These are phyloP conservation scores for Naganishia onofrii DNA, from an alignment of 768 basidiomycete genomes.

Conservation along the genomic window DNA sequence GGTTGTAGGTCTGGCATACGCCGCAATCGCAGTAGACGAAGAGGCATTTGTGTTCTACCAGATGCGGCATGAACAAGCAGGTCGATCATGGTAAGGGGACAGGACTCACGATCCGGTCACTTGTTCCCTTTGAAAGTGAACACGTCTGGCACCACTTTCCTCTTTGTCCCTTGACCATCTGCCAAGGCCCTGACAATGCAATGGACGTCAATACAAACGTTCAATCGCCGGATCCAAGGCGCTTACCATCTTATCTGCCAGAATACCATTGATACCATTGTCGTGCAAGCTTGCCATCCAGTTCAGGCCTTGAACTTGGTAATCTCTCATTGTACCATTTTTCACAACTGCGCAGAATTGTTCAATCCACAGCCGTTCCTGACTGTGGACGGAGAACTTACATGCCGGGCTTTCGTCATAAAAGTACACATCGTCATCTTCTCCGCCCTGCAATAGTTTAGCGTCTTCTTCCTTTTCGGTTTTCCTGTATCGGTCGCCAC, in stretches of 20 bases:
- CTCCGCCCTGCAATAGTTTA: conserved; percentile 81
- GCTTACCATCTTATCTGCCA: conserved; percentile 91
- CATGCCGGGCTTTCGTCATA: conserved; percentile 93
- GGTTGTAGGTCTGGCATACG: too few relatives aligned
- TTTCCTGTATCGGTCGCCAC: conserved; percentile 83
- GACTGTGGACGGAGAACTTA: conserved; percentile 51
- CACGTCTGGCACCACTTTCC: too few relatives aligned
- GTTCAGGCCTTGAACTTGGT: conserved; percentile 92
- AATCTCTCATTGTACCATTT: conserved; percentile 79
- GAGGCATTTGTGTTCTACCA: too few relatives aligned
- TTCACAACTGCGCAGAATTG: conserved; percentile 65
- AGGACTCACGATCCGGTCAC: too few relatives aligned
- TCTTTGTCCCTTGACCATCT: too few relatives aligned
- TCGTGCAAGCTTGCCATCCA: conserved; percentile 97
- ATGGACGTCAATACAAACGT: too few relatives aligned
- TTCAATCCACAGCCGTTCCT: neutral
- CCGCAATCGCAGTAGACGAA: too few relatives aligned
- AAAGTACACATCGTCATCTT: conserved; percentile 73
- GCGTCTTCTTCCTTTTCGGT: conserved; percentile 99
- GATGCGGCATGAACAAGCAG: too few relatives aligned
- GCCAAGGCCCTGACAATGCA: conserved; percentile 71
- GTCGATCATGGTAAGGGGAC: too few relatives aligned
- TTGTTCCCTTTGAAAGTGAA: too few relatives aligned
- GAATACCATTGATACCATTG: conserved; percentile 92
- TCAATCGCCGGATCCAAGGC: neutral